A percentile compares a stretch with the other conserved stretches of the same genome.
phyloP scores from a whole-genome alignment of 75 land plant species.

The Isoetes taiwanensis region DNA sequence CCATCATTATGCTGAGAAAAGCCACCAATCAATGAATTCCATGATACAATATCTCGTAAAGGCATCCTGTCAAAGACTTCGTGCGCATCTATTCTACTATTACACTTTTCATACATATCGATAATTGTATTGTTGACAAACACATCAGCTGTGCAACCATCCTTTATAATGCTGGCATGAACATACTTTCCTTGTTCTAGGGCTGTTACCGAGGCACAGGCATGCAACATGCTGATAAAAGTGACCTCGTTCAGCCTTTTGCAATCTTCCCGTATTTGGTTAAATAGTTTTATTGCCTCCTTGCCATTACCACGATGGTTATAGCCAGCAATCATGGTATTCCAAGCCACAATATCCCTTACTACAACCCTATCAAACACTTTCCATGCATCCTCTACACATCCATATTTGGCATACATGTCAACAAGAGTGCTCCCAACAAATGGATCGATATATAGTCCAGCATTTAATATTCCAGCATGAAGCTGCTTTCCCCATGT shows the following conservation, averaged over 20 bases:
- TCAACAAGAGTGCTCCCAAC: slow-evolving; percentile 22
- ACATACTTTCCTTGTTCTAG: slow-evolving; percentile 20
- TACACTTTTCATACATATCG: too few relatives aligned
- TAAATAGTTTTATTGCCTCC: not conserved
- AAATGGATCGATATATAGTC: slow-evolving; percentile 13
- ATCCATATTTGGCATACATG: slow-evolving; percentile 35
- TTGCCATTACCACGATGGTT: not conserved
- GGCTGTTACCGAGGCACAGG: slow-evolving; percentile 8
- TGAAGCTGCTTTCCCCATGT: slow-evolving; percentile 29
- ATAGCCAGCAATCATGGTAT: slow-evolving; percentile 18
- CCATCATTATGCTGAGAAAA: too few relatives aligned
- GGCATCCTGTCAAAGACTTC: slow-evolving; percentile 17
- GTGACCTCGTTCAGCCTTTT: slow-evolving; percentile 33
- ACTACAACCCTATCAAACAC: slow-evolving; percentile 21
- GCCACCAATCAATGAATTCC: slow-evolving; percentile 41
- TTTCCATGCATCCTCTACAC: slow-evolving; percentile 28
- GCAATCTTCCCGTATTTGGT: not conserved
- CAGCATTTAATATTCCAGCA: slow-evolving; percentile 20
- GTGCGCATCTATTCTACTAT: slow-evolving; percentile 8
- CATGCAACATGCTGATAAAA: slow-evolving; percentile 28
- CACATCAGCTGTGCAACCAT: slow-evolving; percentile 19
- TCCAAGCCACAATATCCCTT: slow-evolving; percentile 6
- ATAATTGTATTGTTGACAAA: slow-evolving; percentile 31
- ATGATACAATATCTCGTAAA: slow-evolving; percentile 25
- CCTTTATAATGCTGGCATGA: slow-evolving; percentile 23